Conservation (phyloP, 345 rosid genomes). For the Bruguiera parviflora region DNA sequence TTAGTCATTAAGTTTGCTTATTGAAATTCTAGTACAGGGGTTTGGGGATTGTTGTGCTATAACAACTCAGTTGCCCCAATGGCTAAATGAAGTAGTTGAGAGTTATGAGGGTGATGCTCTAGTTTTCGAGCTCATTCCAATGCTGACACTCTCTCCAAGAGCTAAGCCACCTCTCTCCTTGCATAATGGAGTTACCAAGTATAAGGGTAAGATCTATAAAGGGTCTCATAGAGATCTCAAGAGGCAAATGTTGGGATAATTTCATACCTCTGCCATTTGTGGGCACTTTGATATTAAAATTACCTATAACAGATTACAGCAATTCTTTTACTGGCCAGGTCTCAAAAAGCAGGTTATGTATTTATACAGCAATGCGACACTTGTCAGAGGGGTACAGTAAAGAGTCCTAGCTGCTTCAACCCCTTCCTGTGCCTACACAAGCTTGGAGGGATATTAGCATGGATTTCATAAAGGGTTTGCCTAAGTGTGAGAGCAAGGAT, state of each 20-base stretch:
- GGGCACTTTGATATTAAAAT: background rate
- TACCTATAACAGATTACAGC: background rate
- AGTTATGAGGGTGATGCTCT: background rate
- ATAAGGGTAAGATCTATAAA: background rate
- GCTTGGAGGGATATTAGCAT: background rate
- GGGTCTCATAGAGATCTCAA: background rate
- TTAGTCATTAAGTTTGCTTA: no score
- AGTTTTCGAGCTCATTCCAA: background rate
- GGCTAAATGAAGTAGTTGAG: background rate
- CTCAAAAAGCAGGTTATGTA: background rate
- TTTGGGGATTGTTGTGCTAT: no score
- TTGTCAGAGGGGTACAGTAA: background rate
- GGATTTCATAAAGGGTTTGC: background rate
- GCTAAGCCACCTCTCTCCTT: background rate
- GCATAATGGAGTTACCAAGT: background rate
- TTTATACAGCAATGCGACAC: background rate
- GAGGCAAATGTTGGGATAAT: accelerated
- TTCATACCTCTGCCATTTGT: background rate
- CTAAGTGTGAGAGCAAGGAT: background rate
- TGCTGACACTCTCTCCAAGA: background rate
- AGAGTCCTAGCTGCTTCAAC: background rate
- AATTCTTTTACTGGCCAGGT: background rate
- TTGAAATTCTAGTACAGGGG: no score
- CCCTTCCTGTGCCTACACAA: background rate
- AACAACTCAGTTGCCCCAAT: no score